Base-by-base conservation (phyloP, 1,284 basidiomycete genomes). In the Neolentinus lepideus region DNA sequence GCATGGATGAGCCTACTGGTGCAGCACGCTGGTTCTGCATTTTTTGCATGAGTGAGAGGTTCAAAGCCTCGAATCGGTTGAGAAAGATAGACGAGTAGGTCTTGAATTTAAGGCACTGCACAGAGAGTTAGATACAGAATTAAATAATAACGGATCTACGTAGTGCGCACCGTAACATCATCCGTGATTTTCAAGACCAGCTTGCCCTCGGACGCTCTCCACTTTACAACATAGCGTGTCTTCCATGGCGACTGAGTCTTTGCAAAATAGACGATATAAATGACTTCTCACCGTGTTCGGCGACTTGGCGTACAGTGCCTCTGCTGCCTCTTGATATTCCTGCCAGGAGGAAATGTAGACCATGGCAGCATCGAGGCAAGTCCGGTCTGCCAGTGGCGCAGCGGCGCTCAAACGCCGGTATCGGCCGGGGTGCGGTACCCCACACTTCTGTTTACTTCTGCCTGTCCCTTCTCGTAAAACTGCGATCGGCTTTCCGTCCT, bases 101-200 rank as follows among this genome's bases (percentile, higher is more conserved):
- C 69, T 94, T 92, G 78, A 94, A 98, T 71, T 94, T 96, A 66
- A 97, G 76, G 69, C 92, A 94, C 94, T 96, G 68, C 12, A 9
- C 10, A 14, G 2, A 9, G 11, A 10, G 52, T 33, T 33, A 36
- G 51, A 35, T 14, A 27, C 33, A 45, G 36, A 22, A 8, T 35
- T n/a, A 43, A 27, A 24, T 27, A 22, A 14, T 25, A 22, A 79
- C 89, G 29, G 6, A 12, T 31, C 12, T 31, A 31, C n/a, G n/a
- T n/a, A n/a, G n/a, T 31, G 29, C 29, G 63, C 68, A 94, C 94
- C 64, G 84, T 89, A 36, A 77, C 79, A 70, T 95, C 81, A 71
- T 96, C 91, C 1, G 94, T 96, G 65, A 96, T 85, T 73, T 95
- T 95, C 59, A 97, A 77, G 53, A 95, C 89, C 19, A 96, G 80